Base-by-base conservation (phyloP, 2,329 filamentous ascomycete genomes). In the Plectosphaerella cucumerina region DNA sequence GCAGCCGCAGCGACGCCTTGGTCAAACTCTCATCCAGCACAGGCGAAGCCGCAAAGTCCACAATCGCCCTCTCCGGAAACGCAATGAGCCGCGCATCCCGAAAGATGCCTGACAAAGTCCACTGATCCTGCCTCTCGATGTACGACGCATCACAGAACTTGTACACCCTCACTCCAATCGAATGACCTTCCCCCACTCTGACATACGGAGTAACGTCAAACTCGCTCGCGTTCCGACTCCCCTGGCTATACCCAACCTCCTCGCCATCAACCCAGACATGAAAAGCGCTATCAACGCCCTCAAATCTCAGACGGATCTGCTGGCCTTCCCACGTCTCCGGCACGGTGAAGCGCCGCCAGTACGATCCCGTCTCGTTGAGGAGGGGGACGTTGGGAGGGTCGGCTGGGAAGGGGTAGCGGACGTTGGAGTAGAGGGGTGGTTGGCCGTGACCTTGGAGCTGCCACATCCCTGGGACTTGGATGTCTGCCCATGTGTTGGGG, bases 201-300 rank as follows among this genome's bases (percentile, higher is more conserved):
- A 89, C 67, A 21, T 74, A 67, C 0, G 68, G 55, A 0, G 85
- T 84, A 12, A 91, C 74, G 56, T 90, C 87, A 55, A 90, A 90
- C 56, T 90, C 87, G 26, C 80, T 80, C 0, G 87, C 81, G 53
- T 90, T 90, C n/a, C 87, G 75, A 8, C 82, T 82, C 1, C 86
- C 87, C 60, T 90, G 86, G 3, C 81, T 82, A 60, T 90, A 90
- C 1, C 87, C 87, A 5, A 89, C 76, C 47, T 84, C 71, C 15
- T 71, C 67, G 0, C 85, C 84, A 58, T 90, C 90, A 3, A 91
- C 61, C 77, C 81, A 90, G 2, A 89, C 71, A 55, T 86, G 82
- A 54, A 87, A 90, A 0, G 86, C 81, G 43, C 83, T 80, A 60
- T 90, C 87, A 0, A 90, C 86, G 0, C 87, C 87, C 57, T 90